Evolutionary conservation across 306 rosid species (phyloP).

Genomic region (Benincasa hispida): DNA sequence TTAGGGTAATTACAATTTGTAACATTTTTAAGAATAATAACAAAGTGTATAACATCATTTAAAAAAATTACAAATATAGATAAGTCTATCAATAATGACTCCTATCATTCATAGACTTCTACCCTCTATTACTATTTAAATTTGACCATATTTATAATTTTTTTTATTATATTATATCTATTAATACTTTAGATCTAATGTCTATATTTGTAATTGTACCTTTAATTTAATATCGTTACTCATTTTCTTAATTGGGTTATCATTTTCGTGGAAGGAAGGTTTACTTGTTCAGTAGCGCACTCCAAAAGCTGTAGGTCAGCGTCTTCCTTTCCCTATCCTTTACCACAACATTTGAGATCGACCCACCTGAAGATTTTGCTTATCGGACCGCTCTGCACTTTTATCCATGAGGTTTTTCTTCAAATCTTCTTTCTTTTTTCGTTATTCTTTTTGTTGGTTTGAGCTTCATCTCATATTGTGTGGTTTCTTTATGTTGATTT

Average conservation of each 20-base stretch:
- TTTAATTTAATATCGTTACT: too few relatives aligned
- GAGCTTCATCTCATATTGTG: background rate
- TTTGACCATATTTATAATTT: too few relatives aligned
- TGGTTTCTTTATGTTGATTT: background rate
- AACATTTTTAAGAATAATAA: too few relatives aligned
- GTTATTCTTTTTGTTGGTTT: background rate
- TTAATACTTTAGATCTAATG: too few relatives aligned
- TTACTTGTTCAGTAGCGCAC: background rate
- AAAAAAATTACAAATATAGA: too few relatives aligned
- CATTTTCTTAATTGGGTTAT: background rate
- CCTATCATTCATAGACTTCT: too few relatives aligned
- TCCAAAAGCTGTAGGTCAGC: background rate
- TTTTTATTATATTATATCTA: too few relatives aligned
- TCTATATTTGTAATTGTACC: too few relatives aligned
- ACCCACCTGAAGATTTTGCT: background rate
- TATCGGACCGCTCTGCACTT: background rate
- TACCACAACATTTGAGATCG: background rate
- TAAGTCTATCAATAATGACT: too few relatives aligned
- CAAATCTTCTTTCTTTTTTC: background rate
- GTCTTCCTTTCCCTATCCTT: constrained; percentile 5
- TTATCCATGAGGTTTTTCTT: background rate
- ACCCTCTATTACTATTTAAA: too few relatives aligned
- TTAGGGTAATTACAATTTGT: too few relatives aligned
- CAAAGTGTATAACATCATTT: too few relatives aligned
- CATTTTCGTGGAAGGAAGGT: background rate